Percentiles rank a stretch among this genome's conserved stretches.
phyloP scores from a whole-genome alignment of 306 rosid species.

The Vigna mungo region DNA sequence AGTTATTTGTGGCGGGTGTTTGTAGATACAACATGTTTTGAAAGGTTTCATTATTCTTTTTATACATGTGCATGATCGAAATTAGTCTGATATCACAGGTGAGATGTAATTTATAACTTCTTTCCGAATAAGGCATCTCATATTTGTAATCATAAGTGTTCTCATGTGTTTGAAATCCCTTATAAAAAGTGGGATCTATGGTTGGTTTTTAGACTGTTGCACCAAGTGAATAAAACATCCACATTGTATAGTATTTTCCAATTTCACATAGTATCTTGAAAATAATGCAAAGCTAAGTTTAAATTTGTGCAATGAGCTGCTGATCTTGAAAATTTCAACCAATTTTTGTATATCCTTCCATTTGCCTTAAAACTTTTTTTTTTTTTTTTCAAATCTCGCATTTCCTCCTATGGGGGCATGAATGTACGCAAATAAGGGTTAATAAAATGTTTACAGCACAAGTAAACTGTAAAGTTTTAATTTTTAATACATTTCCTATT shows the following conservation, averaged over 20 bases:
- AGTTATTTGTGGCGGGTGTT: constrained; percentile 36
- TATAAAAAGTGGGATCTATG: constrained; percentile 39
- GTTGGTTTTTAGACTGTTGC: constrained; percentile 39
- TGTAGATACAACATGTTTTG: constrained; percentile 63
- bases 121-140: constrained; percentile 49
- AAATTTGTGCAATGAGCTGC: not conserved
- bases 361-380: not conserved
- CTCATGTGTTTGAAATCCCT: constrained; percentile 28
- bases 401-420: not conserved
- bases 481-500: too few relatives aligned
- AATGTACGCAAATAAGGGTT: not conserved
- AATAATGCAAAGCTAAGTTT: not conserved
- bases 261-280: not conserved
- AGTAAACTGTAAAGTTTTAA: not conserved
- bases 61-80: constrained; percentile 48
- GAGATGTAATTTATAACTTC: constrained; percentile 40
- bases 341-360: not conserved
- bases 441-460: not conserved
- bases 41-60: constrained; percentile 52
- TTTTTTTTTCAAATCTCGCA: not conserved
- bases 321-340: not conserved
- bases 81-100: constrained; percentile 43
- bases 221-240: constrained; percentile 28
- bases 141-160: constrained; percentile 39
- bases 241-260: not conserved